These are phyloP conservation scores for Xylaria telfairii DNA, from an alignment of 495 filamentous ascomycete species.

Conservation along the genomic window DNA sequence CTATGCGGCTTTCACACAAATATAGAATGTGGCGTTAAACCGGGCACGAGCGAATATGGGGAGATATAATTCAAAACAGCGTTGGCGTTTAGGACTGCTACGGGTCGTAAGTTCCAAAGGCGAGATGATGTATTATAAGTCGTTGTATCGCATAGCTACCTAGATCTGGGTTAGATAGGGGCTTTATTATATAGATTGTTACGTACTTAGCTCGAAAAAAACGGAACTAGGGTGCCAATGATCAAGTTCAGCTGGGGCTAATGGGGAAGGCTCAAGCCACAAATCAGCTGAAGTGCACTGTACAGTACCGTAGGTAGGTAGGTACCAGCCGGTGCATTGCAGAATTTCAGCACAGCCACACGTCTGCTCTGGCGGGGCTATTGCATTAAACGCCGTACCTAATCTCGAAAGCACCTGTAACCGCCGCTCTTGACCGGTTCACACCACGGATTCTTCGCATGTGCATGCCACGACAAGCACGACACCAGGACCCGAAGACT, in stretches of 20 bases:
- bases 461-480: slow-evolving; percentile 5
- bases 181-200: slow-evolving; percentile 3
- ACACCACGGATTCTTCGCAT: slow-evolving; percentile 11
- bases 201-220: background rate
- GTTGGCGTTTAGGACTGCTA: slow-evolving; percentile 21
- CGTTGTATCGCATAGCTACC: background rate
- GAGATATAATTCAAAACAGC: slow-evolving; percentile 15
- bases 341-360: slow-evolving; percentile 26
- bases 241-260: background rate
- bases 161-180: background rate
- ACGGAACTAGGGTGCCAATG: background rate
- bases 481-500: background rate
- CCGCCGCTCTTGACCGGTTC: slow-evolving; percentile 15
- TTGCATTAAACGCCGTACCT: too few relatives aligned
- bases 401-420: too few relatives aligned
- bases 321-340: too few relatives aligned
- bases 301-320: too few relatives aligned
- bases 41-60: background rate
- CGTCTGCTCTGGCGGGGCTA: background rate
- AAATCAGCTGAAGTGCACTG: background rate
- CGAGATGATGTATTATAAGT: slow-evolving; percentile 8
- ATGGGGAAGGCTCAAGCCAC: slow-evolving; percentile 8
- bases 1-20: background rate
- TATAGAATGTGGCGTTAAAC: slow-evolving; percentile 12
- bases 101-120: slow-evolving; percentile 4